phyloP scores from a whole-genome alignment of 2,329 filamentous ascomycete species.

The Rhexocercosporidium sp. region DNA sequence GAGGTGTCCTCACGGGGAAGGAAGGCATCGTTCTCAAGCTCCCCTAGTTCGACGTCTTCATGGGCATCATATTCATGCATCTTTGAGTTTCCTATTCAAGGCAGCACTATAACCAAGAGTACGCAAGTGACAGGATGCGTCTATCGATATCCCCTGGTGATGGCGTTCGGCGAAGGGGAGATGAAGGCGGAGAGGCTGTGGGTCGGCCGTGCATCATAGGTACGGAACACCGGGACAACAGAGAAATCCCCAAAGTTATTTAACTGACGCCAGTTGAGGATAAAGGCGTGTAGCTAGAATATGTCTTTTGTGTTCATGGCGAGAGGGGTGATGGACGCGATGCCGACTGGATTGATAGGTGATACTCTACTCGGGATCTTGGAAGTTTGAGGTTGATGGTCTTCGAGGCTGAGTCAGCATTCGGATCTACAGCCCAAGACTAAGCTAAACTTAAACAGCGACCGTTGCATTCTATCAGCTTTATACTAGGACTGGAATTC shows the following conservation, averaged over 20 bases:
- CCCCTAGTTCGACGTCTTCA: slow-evolving; percentile 18
- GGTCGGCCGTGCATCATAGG: slow-evolving; percentile 9
- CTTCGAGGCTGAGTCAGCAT: background rate
- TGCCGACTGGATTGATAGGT: background rate
- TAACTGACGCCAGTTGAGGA: background rate
- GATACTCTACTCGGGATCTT: background rate
- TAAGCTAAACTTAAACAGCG: too few relatives aligned
- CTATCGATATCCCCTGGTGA: background rate
- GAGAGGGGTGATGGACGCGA: background rate
- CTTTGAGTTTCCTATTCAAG: background rate
- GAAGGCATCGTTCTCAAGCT: slow-evolving; percentile 28
- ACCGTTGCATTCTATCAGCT: too few relatives aligned
- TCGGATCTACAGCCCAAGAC: too few relatives aligned
- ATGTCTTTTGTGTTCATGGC: background rate
- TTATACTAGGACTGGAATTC: too few relatives aligned
- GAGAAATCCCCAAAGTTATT: background rate
- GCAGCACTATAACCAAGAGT: background rate
- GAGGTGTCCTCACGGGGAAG: slow-evolving; percentile 7
- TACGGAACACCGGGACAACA: background rate
- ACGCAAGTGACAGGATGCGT: background rate
- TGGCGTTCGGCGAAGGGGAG: background rate
- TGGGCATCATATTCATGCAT: background rate
- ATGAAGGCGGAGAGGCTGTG: background rate
- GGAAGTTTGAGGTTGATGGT: background rate
- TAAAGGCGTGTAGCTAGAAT: background rate